phyloP scores from a whole-genome alignment of 129 eudicot species.

The Centella asiatica region DNA sequence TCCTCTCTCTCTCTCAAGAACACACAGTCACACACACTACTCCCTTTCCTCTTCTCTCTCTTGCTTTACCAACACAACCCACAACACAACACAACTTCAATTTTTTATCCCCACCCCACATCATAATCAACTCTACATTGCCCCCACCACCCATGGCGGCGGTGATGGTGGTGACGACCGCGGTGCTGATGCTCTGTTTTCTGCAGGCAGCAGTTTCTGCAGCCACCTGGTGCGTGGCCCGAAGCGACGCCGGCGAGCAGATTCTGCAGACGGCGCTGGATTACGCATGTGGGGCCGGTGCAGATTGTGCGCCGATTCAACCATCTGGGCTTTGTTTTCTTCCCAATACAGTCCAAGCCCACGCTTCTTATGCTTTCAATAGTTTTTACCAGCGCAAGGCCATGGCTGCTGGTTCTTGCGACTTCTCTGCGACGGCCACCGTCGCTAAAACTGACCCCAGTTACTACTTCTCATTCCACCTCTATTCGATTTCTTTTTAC shows the following conservation, averaged over 20 bases:
- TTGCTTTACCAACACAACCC: too few species aligned
- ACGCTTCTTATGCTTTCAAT: constrained; percentile 73
- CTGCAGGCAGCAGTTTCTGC: constrained; percentile 6
- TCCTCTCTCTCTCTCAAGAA: too few species aligned
- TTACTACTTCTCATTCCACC: constrained; percentile 4
- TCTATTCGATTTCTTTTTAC: background rate
- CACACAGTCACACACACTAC: too few species aligned
- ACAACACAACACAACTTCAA: too few species aligned
- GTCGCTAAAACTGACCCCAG: constrained; percentile 72
- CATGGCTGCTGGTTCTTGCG: constrained; percentile 60
- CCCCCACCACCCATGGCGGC: constrained; percentile 9
- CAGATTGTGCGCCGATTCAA: constrained; percentile 60
- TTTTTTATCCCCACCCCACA: too few species aligned
- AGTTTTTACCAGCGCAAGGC: constrained; percentile 54
- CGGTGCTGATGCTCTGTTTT: background rate
- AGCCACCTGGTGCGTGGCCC: constrained; percentile 51
- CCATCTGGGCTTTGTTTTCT: constrained; percentile 51
- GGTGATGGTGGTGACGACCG: background rate
- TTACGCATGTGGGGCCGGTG: constrained; percentile 72
- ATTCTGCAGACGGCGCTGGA: constrained; percentile 55
- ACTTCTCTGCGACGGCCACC: constrained; percentile 67
- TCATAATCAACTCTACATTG: too few species aligned
- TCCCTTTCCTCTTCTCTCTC: too few species aligned
- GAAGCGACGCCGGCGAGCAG: constrained; percentile 48
- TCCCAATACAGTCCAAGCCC: constrained; percentile 57